phyloP scores from a whole-genome alignment of 2,329 filamentous ascomycete genomes.

The Pseudogymnoascus sp. region DNA sequence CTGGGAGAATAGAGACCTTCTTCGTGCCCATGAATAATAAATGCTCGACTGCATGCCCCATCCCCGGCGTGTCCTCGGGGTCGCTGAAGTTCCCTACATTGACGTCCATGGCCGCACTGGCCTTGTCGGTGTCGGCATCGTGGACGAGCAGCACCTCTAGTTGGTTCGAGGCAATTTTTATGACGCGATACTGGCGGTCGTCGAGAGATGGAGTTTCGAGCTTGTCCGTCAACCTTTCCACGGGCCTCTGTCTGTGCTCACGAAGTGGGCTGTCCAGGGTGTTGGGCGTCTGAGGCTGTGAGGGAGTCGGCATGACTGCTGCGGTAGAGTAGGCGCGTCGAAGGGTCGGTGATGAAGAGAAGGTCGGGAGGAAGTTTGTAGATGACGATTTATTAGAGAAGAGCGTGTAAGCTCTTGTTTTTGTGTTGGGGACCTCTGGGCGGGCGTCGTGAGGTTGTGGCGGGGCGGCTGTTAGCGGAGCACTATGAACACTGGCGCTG shows the following conservation, averaged over 20 bases:
- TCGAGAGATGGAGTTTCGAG: slow-evolving; percentile 81
- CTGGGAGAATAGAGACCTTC: slow-evolving; percentile 50
- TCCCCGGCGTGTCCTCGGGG: slow-evolving; percentile 80
- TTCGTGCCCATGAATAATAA: slow-evolving; percentile 97
- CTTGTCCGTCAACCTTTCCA: slow-evolving; percentile 52
- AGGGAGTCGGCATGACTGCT: slow-evolving; percentile 26
- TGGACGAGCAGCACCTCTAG: slow-evolving; percentile 89
- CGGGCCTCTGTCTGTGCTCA: slow-evolving; percentile 26
- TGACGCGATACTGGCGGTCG: slow-evolving; percentile 79
- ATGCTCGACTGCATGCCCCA: slow-evolving; percentile 89
- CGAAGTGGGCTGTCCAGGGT: slow-evolving; percentile 24
- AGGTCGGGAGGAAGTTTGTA: slow-evolving; percentile 4
- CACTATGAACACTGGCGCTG: slow-evolving; percentile 3
- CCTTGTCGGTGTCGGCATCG: slow-evolving; percentile 92
- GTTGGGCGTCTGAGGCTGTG: slow-evolving; percentile 27
- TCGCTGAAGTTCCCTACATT: slow-evolving; percentile 96
- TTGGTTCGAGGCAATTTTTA: slow-evolving; percentile 73
- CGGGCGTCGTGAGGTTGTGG: background rate
- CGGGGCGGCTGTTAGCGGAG: slow-evolving; percentile 6
- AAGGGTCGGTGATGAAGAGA: background rate
- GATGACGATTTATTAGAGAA: slow-evolving; percentile 5
- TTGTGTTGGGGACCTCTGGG: background rate
- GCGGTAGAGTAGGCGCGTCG: background rate
- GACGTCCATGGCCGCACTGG: slow-evolving; percentile 89
- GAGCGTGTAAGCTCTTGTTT: slow-evolving; percentile 1